Percentiles rank a stretch among this genome's conserved stretches.
phyloP scores from a whole-genome alignment of 2,329 filamentous ascomycete species.

The Hypoxylon sp. region DNA sequence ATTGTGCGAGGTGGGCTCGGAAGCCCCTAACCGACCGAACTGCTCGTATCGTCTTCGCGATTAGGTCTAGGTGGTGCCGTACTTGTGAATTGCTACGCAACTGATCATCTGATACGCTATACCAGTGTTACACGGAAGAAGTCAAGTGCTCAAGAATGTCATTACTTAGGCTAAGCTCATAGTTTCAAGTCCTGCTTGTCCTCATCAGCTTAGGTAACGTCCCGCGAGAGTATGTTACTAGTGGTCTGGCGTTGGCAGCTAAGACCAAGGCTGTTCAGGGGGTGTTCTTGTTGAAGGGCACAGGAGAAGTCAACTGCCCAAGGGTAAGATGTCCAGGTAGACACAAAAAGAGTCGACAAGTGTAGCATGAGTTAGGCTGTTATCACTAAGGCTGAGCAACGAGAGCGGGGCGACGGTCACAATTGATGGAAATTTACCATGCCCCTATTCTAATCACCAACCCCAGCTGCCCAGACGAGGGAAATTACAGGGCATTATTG shows the following conservation, averaged over 20 bases:
- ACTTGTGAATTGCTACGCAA: slow-evolving; percentile 3
- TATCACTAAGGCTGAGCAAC: not conserved
- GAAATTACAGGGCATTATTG: slow-evolving; percentile 15
- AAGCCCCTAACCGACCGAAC: slow-evolving; percentile 1
- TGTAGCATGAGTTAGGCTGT: not conserved
- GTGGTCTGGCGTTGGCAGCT: not conserved
- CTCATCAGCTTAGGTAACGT: not conserved
- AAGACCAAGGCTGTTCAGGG: not conserved
- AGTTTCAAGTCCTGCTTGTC: not conserved
- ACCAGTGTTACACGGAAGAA: slow-evolving; percentile 1
- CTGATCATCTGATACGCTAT: slow-evolving; percentile 7
- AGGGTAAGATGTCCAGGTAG: too few species aligned
- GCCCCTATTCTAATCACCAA: slow-evolving; percentile 13
- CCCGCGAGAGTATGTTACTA: not conserved
- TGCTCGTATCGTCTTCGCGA: not conserved
- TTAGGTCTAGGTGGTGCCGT: not conserved
- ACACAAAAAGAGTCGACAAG: too few species aligned
- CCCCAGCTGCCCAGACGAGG: slow-evolving; percentile 6
- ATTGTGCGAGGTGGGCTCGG: slow-evolving; percentile 12
- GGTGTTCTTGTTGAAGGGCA: too few species aligned
- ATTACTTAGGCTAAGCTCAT: not conserved
- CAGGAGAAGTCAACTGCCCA: too few species aligned
- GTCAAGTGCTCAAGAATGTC: slow-evolving; percentile 3
- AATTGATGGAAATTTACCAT: slow-evolving; percentile 1
- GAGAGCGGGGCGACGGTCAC: not conserved